Base-by-base conservation (phyloP, 805 yeast species). In the Metschnikowia sp. region DNA sequence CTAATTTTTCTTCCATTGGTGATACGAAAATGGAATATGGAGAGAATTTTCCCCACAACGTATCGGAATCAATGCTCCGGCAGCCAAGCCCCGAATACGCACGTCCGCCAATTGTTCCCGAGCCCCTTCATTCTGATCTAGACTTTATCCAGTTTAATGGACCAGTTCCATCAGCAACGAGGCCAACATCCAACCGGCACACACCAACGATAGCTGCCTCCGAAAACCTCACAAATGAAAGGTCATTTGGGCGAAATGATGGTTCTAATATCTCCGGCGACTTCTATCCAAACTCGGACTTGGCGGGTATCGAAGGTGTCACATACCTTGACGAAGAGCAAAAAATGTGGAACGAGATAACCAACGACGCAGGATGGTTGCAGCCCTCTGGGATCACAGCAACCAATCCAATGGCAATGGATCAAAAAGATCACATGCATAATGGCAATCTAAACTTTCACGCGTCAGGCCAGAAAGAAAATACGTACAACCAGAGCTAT, bases 311-410 rank as follows among this genome's bases (percentile, higher is more conserved):
- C 28, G 77, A 72, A 51, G 76, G 76, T 7, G 59, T 71, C 34
- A 69, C 75, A 0, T 67, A 68, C 48, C 51, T 69, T 29, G 71
- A 66, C 35, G 76, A 71, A 40, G 77, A 73, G 48, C 77, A 72
- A 46, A 62, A 83, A 50, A 65, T 86, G 31, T 86, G 95, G 95
- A 83, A 80, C 58, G 91, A 86, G 52, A 83, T 86, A 46, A 81
- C 90, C 0, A 79, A 78, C 57, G 88, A 85, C 57, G 91, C 91
- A 0, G 82, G 79, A 54, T 86, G 95, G 95, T 64, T 86, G 47
- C 70, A 69, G 37, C 55, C 63, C 12, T 28, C 57, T 18, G 47
- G 58, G 30, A 33, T 48, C 11, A 44, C 55, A 29, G 43, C 39
- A 7, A 36, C 36, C 10, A 35, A 36, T 29, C 26, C 45, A 10